A percentile compares a stretch with the other conserved stretches of the same genome.
Evolutionary conservation across 768 basidiomycete species (phyloP).

Genomic region (Xerocomellus dryophilus): DNA sequence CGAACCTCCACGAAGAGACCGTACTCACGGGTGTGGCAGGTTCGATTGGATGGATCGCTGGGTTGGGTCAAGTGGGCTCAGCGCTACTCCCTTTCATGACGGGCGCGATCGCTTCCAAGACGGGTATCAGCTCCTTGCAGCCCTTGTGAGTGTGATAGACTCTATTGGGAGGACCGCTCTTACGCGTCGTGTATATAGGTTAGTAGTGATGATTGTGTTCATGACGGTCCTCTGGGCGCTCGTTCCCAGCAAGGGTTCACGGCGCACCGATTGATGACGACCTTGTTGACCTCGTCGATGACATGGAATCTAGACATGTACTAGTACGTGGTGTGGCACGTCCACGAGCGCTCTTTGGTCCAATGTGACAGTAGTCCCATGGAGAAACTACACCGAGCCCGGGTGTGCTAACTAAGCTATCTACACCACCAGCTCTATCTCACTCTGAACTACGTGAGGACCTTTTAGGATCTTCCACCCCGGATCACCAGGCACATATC

Average conservation of each 20-base stretch:
- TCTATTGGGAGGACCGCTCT: neutral
- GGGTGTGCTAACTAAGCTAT: too few relatives aligned
- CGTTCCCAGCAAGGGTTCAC: too few relatives aligned
- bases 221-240: constrained; percentile 40
- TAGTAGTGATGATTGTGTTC: constrained; percentile 41
- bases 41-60: constrained; percentile 66
- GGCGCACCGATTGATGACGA: too few relatives aligned
- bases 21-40: constrained; percentile 26
- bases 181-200: constrained; percentile 4
- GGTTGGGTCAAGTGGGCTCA: constrained; percentile 66
- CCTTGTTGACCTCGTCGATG: too few relatives aligned
- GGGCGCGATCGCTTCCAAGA: constrained; percentile 60
- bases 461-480: too few relatives aligned
- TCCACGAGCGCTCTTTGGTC: too few relatives aligned
- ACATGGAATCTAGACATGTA: too few relatives aligned
- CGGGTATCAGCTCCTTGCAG: constrained; percentile 47
- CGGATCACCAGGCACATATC: constrained; percentile 8
- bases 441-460: too few relatives aligned
- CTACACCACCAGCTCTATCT: too few relatives aligned
- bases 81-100: constrained; percentile 79
- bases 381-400: too few relatives aligned
- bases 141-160: constrained; percentile 23
- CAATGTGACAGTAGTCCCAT: too few relatives aligned
- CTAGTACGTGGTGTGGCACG: too few relatives aligned
- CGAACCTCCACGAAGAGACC: neutral